phyloP scores from a whole-genome alignment of 768 basidiomycete species.

The Mycena vitilis region DNA sequence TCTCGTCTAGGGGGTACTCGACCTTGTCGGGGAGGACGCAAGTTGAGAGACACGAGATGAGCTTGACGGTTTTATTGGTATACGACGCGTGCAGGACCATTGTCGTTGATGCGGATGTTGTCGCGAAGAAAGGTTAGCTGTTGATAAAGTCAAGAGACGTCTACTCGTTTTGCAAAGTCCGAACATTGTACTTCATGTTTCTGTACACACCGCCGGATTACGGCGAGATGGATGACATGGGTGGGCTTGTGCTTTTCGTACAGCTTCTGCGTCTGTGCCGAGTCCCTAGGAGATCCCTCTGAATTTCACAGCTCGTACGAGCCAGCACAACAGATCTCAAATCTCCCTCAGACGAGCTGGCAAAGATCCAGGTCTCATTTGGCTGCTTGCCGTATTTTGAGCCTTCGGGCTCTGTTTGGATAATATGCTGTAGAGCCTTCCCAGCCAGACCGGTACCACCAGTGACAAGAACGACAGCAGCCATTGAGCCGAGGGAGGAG shows the following conservation, averaged over 20 bases:
- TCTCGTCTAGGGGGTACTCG: too few species aligned
- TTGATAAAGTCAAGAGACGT: too few species aligned
- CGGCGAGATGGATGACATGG: too few species aligned
- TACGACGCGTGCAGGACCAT: too few species aligned
- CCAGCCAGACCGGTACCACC: slow-evolving; percentile 79
- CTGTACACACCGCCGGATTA: too few species aligned
- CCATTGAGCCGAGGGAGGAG: neutral
- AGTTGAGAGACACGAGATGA: too few species aligned
- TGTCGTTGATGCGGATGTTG: too few species aligned
- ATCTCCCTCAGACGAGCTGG: slow-evolving; percentile 72
- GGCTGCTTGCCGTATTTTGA: slow-evolving; percentile 68
- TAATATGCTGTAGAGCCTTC: slow-evolving; percentile 66
- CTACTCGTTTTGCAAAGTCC: too few species aligned
- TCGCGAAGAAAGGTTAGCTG: too few species aligned
- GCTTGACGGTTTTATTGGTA: too few species aligned
- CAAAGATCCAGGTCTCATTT: slow-evolving; percentile 79
- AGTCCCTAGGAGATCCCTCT: neutral
- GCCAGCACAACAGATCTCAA: slow-evolving; percentile 57
- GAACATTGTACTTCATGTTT: too few species aligned
- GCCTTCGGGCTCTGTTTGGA: slow-evolving; percentile 71
- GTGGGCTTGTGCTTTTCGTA: neutral
- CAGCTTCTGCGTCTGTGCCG: neutral
- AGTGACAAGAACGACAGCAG: slow-evolving; percentile 67
- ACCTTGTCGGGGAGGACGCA: too few species aligned
- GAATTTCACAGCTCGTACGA: neutral